Evolutionary conservation across 2,329 filamentous ascomycete species (phyloP).

Genomic region (Calonectria multiphialidica): DNA sequence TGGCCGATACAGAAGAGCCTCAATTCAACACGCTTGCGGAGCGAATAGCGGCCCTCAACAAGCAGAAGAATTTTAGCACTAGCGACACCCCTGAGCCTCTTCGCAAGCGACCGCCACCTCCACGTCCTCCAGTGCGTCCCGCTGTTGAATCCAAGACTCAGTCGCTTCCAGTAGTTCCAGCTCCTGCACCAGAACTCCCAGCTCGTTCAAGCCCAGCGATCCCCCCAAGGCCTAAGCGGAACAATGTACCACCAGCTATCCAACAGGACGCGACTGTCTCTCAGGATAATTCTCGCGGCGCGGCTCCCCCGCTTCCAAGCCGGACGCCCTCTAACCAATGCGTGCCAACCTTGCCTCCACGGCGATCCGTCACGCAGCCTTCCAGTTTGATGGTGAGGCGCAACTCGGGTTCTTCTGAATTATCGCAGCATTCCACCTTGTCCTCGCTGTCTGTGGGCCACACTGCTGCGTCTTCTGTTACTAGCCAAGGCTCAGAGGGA

Average conservation of each 20-base stretch:
- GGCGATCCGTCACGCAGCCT: conserved; percentile 60
- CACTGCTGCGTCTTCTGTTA: conserved; percentile 57
- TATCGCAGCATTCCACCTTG: conserved; percentile 65
- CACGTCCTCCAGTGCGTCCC: conserved; percentile 57
- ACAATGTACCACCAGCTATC: conserved; percentile 24
- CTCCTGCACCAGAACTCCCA: conserved; percentile 34
- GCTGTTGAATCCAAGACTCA: conserved; percentile 51
- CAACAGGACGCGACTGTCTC: conserved; percentile 16
- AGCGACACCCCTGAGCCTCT: conserved; percentile 51
- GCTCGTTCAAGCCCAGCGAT: conserved; percentile 31
- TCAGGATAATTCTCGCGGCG: conserved; percentile 29
- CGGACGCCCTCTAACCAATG: conserved; percentile 47
- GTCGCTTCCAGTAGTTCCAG: conserved; percentile 51
- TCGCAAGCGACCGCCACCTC: conserved; percentile 54
- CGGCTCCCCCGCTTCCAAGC: conserved; percentile 52
- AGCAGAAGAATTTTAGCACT: conserved; percentile 69
- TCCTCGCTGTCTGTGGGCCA: conserved; percentile 65
- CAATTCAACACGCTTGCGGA: conserved; percentile 71
- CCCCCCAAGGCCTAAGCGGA: conserved; percentile 37
- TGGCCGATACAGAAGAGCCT: conserved; percentile 73
- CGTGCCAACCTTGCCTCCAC: conserved; percentile 63
- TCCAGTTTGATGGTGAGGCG: conserved; percentile 56
- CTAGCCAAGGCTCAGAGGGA: conserved; percentile 60
- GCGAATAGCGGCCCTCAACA: conserved; percentile 73
- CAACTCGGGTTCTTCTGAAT: conserved; percentile 69